These are phyloP conservation scores for Curvularia verruculosa DNA, from an alignment of 2,329 filamentous ascomycete genomes.

Conservation along the genomic window DNA sequence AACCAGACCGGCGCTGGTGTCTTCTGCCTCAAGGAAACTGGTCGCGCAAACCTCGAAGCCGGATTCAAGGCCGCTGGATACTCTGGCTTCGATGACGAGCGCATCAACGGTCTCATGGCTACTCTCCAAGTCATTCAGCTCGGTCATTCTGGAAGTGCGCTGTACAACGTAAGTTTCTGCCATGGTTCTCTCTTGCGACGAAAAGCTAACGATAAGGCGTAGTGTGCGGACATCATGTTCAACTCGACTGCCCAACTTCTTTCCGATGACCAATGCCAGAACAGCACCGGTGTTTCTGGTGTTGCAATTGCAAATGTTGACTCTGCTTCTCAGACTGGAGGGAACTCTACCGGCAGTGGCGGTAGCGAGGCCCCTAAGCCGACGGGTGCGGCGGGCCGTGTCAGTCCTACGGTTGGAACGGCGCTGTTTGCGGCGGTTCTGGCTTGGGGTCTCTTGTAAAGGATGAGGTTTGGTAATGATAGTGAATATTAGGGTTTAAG, in stretches of 20 bases:
- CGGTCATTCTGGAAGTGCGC: conserved; percentile 46
- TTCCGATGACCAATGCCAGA: conserved; percentile 46
- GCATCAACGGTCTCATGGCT: conserved; percentile 50
- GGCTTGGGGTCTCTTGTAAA: conserved; percentile 25
- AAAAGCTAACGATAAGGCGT: not conserved
- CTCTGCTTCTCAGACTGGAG: not conserved
- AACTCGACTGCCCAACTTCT: conserved; percentile 48
- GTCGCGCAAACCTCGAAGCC: conserved; percentile 31
- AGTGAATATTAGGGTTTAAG: not conserved
- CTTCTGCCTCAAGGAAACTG: conserved; percentile 53
- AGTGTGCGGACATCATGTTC: conserved; percentile 56
- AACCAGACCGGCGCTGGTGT: conserved; percentile 58
- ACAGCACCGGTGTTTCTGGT: conserved; percentile 50
- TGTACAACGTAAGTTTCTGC: conserved; percentile 52
- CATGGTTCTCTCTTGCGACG: conserved; percentile 3
- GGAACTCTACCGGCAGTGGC: not conserved
- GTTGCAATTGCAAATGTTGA: conserved; percentile 34
- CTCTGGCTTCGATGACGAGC: conserved; percentile 22
- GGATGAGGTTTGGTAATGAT: not conserved
- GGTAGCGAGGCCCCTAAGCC: not conserved
- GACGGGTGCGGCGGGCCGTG: conserved; percentile 19
- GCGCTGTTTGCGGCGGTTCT: conserved; percentile 28
- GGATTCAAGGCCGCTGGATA: conserved; percentile 35
- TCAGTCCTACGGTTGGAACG: conserved; percentile 26
- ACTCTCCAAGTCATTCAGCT: conserved; percentile 56